phyloP scores from a whole-genome alignment of 192 early-diverging fungal species.

The Dimargaris cristalligena region DNA sequence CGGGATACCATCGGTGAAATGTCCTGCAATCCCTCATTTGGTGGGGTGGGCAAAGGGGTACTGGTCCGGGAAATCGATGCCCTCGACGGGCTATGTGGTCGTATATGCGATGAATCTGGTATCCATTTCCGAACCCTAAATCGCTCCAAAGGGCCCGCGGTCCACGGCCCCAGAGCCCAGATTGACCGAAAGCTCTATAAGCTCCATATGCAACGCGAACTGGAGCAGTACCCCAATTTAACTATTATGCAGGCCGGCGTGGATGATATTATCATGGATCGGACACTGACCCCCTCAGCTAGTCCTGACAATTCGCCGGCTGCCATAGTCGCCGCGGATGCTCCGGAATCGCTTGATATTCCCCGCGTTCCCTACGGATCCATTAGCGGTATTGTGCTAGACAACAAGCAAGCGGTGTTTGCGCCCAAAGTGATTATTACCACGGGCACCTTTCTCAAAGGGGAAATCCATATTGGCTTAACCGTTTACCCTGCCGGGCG shows the following conservation, averaged over 20 bases:
- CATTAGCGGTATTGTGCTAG: conserved; percentile 41
- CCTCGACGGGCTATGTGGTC: conserved; percentile 66
- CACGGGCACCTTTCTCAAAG: conserved; percentile 65
- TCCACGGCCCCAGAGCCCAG: conserved; percentile 68
- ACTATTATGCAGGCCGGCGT: conserved; percentile 50
- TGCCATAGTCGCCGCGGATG: conserved; percentile 15
- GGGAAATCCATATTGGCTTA: conserved; percentile 66
- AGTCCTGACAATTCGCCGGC: no score
- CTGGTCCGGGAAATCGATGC: conserved; percentile 67
- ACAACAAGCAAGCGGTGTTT: conserved; percentile 43
- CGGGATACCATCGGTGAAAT: conserved; percentile 67
- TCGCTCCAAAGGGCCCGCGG: conserved; percentile 64
- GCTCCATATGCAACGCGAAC: conserved; percentile 42
- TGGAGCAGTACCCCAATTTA: conserved; percentile 49
- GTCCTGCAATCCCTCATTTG: conserved; percentile 80
- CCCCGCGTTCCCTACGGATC: conserved; percentile 13
- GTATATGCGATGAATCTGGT: conserved; percentile 56
- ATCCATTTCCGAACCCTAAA: conserved; percentile 73
- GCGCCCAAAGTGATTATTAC: conserved; percentile 59
- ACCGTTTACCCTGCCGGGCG: conserved; percentile 53
- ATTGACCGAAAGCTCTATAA: conserved; percentile 68
- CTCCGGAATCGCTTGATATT: no score
- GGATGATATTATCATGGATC: conserved; percentile 46
- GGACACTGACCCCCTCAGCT: conserved; percentile 9
- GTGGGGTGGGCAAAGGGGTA: conserved; percentile 68